These are phyloP conservation scores for Candida corydali DNA, from an alignment of 805 yeast genomes.

Conservation along the genomic window DNA sequence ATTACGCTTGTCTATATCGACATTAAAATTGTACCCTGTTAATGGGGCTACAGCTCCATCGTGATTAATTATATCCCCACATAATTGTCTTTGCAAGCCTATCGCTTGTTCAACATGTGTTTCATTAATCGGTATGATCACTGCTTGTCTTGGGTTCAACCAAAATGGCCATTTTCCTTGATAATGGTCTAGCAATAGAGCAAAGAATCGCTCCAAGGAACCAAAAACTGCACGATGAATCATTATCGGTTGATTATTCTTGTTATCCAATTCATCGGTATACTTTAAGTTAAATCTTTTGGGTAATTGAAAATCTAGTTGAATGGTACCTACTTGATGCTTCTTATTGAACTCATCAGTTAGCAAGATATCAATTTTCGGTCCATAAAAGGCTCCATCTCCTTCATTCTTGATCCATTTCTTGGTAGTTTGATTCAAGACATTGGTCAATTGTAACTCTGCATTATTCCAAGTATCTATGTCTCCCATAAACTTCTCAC, in stretches of 20 bases:
- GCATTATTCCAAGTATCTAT: constrained; percentile 78
- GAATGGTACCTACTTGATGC: constrained; percentile 95
- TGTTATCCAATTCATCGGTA: constrained; percentile 46
- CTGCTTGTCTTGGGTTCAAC: constrained; percentile 89
- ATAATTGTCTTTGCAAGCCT: constrained; percentile 40
- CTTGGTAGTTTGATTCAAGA: constrained; percentile 48
- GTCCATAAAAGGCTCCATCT: constrained; percentile 98
- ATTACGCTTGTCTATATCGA: constrained; percentile 69
- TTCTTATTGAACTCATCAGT: constrained; percentile 74
- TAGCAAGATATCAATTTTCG: constrained; percentile 84
- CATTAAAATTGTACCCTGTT: constrained; percentile 57
- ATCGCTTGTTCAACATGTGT: constrained; percentile 54
- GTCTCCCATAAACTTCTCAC: constrained; percentile 68
- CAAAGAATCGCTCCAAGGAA: constrained; percentile 87
- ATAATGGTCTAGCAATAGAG: constrained; percentile 84
- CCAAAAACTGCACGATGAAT: constrained; percentile 95
- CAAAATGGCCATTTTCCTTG: constrained; percentile 97
- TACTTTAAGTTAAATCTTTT: constrained; percentile 73
- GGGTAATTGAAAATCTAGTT: constrained; percentile 92
- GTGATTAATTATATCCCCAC: constrained; percentile 36
- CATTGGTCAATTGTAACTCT: constrained; percentile 59
- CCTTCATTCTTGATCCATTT: constrained; percentile 76
- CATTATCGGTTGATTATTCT: constrained; percentile 76
- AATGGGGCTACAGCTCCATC: constrained; percentile 46
- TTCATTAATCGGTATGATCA: constrained; percentile 74